Conservation (phyloP, 83 land plant genomes). For the Picea abies region DNA sequence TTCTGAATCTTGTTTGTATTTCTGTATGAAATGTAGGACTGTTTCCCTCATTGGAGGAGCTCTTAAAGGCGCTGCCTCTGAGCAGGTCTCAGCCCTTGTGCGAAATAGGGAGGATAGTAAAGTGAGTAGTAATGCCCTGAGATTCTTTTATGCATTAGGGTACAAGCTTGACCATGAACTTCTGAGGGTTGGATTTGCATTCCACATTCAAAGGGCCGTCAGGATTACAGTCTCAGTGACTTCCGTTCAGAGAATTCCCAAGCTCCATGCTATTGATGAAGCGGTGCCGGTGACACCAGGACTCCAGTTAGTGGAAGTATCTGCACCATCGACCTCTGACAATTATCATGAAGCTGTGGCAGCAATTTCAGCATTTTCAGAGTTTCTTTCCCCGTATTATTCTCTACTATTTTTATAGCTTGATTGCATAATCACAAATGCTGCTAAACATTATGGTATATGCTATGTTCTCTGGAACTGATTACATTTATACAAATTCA, state of each 20-base stretch:
- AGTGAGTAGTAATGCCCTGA: constrained; percentile 82
- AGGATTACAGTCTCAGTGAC: constrained; percentile 81
- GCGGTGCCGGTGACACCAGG: constrained; percentile 92
- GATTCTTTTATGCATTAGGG: constrained; percentile 84
- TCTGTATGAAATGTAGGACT: constrained; percentile 50
- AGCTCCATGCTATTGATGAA: constrained; percentile 88
- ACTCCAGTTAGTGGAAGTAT: constrained; percentile 90
- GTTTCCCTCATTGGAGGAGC: constrained; percentile 89
- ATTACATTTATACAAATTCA: not conserved
- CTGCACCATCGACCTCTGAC: constrained; percentile 90
- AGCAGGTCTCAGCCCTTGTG: constrained; percentile 88
- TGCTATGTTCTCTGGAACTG: not conserved
- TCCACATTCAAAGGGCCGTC: constrained; percentile 72
- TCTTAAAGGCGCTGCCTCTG: constrained; percentile 97
- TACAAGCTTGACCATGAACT: constrained; percentile 95
- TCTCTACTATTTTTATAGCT: constrained; percentile 10
- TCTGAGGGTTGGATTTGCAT: constrained; percentile 80
- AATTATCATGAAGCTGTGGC: constrained; percentile 83
- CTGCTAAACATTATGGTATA: not conserved
- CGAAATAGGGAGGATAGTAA: constrained; percentile 75
- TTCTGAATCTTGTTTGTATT: not conserved
- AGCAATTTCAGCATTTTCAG: constrained; percentile 82
- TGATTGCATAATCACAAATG: not conserved
- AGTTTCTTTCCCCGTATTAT: constrained; percentile 90
- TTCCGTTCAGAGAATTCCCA: constrained; percentile 69